Evolutionary conservation across 2,329 filamentous ascomycete species (phyloP), one percentile per base, ranked within the genome.

Genomic region (Cordyceps pruinosa): DNA sequence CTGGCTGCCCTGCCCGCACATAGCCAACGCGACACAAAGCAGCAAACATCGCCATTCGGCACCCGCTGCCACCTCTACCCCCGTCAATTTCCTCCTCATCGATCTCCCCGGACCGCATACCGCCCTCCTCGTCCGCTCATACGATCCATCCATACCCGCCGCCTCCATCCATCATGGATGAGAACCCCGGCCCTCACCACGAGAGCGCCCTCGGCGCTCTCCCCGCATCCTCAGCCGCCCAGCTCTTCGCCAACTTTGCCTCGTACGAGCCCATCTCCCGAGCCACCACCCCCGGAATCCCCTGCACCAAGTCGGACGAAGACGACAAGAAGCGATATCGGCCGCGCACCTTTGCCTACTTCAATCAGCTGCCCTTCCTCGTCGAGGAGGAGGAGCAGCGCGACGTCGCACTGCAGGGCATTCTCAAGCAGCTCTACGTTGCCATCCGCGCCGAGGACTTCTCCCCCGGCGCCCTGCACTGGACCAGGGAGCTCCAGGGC

Each of bases 401-500:
- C 61, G 86, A 95, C 69, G 81, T 80, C 51, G 90, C 92, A 61
- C 77, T 99, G 47, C 81, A 87, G 46, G 90, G 91, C 69, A 97
- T 97, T 65, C 80, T 97, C 64, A 94, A 92, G 70, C 89, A 96
- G 68, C 86, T 99, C 30, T 97, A 96, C 71, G 89, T 97, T 65
- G 84, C 93, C 58, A 80, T 99, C 61, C 87, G 91, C 69, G 88
- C 94, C 4, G 91, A 96, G 63, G 94, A 99, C 72, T 97, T 97
- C 72, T 87, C 88, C 25, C 90, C 93, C 0, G 94, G 94, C 34
- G 94, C 93, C 28, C 80, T 96, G 60, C 93, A 99, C 73, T 99
- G 94, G 94, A 97, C 94, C 17, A 86, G 93, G 64, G 94, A 99
- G 81, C 86, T 99, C 48, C 85, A 92, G 68, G 90, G 88, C 72